Evolutionary conservation across 108 stramenopile genomes (phyloP), one percentile per base, ranked within the genome.

Genomic region (Skeletonema marinoi): DNA sequence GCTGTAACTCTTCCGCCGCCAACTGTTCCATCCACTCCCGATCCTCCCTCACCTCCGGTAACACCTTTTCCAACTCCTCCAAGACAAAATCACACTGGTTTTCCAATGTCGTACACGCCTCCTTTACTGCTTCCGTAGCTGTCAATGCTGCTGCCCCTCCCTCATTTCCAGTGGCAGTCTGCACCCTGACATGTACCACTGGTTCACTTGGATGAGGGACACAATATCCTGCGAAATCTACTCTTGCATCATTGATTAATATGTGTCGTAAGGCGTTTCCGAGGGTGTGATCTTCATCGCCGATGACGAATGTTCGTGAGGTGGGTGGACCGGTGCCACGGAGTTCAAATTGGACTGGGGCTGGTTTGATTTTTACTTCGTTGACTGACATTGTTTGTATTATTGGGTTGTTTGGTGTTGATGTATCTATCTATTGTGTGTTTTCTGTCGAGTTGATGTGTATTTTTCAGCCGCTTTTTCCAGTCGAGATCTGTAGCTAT

Each of bases 171-270:
- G 73, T 39, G 61, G 29, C 66, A 3, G 95, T 95, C 77, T 98
- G 98, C 0, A 98, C 86, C 16, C 98, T 85, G 17, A 98, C 58
- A 77, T 98, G 94, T 60, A 98, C 96, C 21, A 97, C 86, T 25
- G 98, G 98, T 70, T 98, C 98, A 38, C 88, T 88, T 4, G 98
- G 98, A 86, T 98, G 98, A 5, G 98, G 98, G 29, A 98, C 97
- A 19, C 93, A 93, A 74, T 98, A 98, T 60, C 98, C 98, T 30
- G 94, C 92, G 77, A 98, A 98, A 11, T 88, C 89, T 11, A 96
- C 93, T 65, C 96, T 87, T 48, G 85, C 59, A 65, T 88, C 70
- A 29, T 82, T 75, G 67, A 94, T 90, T 50, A 95, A 72, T 9
- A 97, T 90, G 77, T 98, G 97, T 32, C 98, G 90, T 39, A 97